These are phyloP conservation scores for Oryza rufipogon DNA, from an alignment of 176 grass and related monocot species.

Conservation along the genomic window DNA sequence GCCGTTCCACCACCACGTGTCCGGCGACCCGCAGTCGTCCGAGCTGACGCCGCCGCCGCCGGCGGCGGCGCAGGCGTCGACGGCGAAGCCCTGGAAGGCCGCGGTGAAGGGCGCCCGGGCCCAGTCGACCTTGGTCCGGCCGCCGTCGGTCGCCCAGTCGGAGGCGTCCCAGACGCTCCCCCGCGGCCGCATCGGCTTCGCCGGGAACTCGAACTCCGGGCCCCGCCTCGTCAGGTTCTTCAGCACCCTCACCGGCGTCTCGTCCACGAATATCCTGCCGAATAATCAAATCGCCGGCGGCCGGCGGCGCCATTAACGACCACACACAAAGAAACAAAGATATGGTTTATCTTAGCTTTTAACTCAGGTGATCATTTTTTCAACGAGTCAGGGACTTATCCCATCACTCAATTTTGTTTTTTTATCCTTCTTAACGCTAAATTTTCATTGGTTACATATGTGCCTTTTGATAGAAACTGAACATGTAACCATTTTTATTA, in stretches of 20 bases:
- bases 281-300: not conserved
- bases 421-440: no score
- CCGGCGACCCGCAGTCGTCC: constrained; percentile 31
- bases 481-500: no score
- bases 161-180: constrained; percentile 79
- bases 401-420: no score
- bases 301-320: no score
- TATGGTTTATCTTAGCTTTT: no score
- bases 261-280: constrained; percentile 62
- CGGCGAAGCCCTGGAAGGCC: constrained; percentile 52
- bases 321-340: no score
- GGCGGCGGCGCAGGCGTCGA: constrained; percentile 51
- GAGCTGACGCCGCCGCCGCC: not conserved
- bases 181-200: constrained; percentile 57
- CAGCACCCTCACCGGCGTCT: constrained; percentile 58
- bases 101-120: constrained; percentile 50
- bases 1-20: constrained; percentile 75
- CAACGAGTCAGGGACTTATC: no score
- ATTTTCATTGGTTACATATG: no score
- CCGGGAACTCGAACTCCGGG: constrained; percentile 49
- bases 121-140: constrained; percentile 64
- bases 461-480: no score
- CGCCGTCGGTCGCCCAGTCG: constrained; percentile 71
- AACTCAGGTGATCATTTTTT: no score
- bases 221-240: constrained; percentile 51